Evolutionary conservation across 768 basidiomycete species (phyloP).

Genomic region (Tubosaeta sp.): DNA sequence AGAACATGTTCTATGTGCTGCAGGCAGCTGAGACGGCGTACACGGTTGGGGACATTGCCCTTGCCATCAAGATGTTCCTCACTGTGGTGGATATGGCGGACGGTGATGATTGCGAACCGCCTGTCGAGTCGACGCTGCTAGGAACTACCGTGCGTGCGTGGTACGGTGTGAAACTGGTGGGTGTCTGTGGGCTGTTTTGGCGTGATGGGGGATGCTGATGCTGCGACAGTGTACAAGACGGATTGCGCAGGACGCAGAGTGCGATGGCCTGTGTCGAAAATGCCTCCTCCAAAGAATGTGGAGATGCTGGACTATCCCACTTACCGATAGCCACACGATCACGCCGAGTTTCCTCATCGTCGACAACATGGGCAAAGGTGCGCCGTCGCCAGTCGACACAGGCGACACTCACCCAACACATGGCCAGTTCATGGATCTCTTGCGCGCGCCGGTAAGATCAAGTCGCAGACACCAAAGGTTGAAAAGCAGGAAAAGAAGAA

Average conservation of each 20-base stretch:
- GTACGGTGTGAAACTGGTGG: conserved; percentile 79
- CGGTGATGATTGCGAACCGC: conserved; percentile 44
- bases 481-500: conserved; percentile 99
- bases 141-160: conserved; percentile 68
- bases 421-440: conserved; percentile 94
- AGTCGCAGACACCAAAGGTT: conserved; percentile 96
- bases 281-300: conserved; percentile 49
- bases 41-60: conserved; percentile 66
- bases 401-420: background rate
- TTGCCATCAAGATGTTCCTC: conserved; percentile 78
- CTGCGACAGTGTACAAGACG: conserved; percentile 53
- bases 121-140: conserved; percentile 46
- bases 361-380: conserved; percentile 77
- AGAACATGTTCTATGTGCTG: conserved; percentile 82
- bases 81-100: conserved; percentile 77
- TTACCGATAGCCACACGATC: conserved; percentile 25
- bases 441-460: conserved; percentile 99
- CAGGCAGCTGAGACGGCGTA: conserved; percentile 87
- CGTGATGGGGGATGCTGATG: conserved; percentile 3
- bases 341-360: conserved; percentile 37
- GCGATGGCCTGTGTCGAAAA: conserved; percentile 46
- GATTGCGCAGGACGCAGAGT: conserved; percentile 40
- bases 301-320: conserved; percentile 45
- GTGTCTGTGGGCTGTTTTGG: conserved; percentile 20
- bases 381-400: conserved; percentile 8